phyloP scores from a whole-genome alignment of 2,329 filamentous ascomycete species.

The Cercospora beticola region DNA sequence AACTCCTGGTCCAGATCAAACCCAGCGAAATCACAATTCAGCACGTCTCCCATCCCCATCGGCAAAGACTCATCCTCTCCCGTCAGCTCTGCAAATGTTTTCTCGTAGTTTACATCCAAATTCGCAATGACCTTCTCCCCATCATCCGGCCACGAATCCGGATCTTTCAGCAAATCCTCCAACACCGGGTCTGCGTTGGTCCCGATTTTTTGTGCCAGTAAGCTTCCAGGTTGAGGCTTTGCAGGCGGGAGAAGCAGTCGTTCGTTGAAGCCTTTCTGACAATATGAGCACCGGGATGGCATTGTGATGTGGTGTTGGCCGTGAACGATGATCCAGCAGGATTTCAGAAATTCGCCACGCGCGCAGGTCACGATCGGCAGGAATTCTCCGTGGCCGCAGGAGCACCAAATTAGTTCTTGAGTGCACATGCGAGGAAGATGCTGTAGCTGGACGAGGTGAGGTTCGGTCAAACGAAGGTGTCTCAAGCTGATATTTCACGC shows the following conservation, averaged over 20 bases:
- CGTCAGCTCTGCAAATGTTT: neutral
- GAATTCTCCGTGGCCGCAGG: constrained; percentile 37
- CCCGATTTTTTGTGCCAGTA: constrained; percentile 21
- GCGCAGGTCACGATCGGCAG: constrained; percentile 32
- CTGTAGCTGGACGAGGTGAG: neutral
- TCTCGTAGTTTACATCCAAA: neutral
- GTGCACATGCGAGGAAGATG: constrained; percentile 30
- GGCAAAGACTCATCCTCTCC: neutral
- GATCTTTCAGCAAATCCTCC: constrained; percentile 16
- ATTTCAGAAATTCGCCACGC: constrained; percentile 18
- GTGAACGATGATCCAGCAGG: constrained; percentile 34
- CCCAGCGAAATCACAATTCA: neutral
- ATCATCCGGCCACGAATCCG: constrained; percentile 16
- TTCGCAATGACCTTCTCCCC: constrained; percentile 6
- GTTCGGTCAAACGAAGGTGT: neutral
- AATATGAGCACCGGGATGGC: constrained; percentile 33
- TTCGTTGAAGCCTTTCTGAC: constrained; percentile 28
- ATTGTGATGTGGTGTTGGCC: constrained; percentile 30
- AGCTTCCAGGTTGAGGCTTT: constrained; percentile 12
- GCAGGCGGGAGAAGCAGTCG: constrained; percentile 14
- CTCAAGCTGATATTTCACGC: neutral
- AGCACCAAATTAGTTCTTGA: constrained; percentile 39
- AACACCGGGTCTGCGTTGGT: constrained; percentile 14
- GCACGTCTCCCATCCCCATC: neutral
- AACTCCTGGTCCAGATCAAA: neutral